A percentile compares a stretch with the other conserved stretches of the same genome.
Evolutionary conservation across 176 grass and related monocot genomes (phyloP).

Genomic region (Alloteropsis semialata): DNA sequence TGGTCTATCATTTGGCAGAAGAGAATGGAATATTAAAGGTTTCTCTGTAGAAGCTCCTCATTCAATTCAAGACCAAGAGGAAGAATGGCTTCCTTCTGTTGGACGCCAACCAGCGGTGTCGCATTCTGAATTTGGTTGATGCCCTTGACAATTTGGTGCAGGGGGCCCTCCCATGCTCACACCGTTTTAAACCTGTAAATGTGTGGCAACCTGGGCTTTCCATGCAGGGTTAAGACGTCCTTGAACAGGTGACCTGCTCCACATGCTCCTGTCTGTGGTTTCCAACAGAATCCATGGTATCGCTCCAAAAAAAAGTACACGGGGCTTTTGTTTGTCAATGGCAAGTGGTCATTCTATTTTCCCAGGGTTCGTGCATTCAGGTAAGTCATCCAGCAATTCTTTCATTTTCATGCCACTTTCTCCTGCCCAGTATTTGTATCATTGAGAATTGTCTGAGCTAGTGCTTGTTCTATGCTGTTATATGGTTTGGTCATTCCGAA

Average conservation of each 20-base stretch:
- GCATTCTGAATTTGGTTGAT: conserved; percentile 20
- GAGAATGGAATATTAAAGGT: background rate
- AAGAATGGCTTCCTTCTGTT: conserved; percentile 23
- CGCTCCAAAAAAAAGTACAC: background rate
- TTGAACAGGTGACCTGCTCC: conserved; percentile 41
- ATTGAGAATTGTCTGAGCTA: background rate
- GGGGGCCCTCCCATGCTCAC: background rate
- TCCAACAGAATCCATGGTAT: background rate
- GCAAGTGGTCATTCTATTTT: background rate
- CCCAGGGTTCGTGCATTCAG: background rate
- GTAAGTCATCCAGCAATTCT: background rate
- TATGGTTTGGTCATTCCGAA: background rate
- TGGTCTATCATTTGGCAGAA: conserved; percentile 2
- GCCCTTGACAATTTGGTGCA: background rate
- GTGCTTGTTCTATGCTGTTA: background rate
- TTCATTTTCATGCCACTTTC: too few species aligned
- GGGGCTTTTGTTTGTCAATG: background rate
- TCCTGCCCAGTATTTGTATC: background rate
- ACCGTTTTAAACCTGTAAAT: background rate
- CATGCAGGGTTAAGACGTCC: background rate
- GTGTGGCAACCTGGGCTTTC: background rate
- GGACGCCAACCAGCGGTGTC: background rate
- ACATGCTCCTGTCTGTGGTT: conserved; percentile 19
- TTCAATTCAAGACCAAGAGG: background rate
- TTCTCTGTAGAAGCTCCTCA: background rate